Conservation (phyloP, 1,284 basidiomycete genomes). For the Apiotrichum domesticum region DNA sequence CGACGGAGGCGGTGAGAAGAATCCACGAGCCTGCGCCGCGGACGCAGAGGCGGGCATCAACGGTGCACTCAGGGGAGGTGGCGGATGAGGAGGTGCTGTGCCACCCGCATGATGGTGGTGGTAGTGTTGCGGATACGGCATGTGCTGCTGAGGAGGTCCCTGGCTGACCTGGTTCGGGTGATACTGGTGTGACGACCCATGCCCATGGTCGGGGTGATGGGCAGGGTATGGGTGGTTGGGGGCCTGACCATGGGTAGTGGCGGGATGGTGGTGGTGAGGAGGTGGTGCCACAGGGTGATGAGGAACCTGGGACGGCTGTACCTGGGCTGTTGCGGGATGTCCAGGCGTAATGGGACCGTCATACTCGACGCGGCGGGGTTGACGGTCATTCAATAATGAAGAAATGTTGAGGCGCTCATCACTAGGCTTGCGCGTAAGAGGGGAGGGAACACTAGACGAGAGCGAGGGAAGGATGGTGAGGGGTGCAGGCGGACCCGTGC, state of each 20-base stretch:
- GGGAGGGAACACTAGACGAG: not conserved
- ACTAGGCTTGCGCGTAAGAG: conserved; percentile 5
- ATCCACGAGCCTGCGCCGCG: not conserved
- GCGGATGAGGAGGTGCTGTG: not conserved
- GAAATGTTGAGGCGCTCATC: conserved; percentile 12
- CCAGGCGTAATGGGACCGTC: not conserved
- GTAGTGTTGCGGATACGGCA: conserved; percentile 9
- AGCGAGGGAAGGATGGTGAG: conserved; percentile 1
- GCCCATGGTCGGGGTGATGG: not conserved
- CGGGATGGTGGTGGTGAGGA: not conserved
- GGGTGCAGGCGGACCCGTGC: conserved; percentile 2
- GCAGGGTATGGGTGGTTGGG: not conserved
- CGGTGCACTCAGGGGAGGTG: not conserved
- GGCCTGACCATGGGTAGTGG: not conserved
- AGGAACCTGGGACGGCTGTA: not conserved
- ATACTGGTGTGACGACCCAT: not conserved
- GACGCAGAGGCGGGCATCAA: not conserved
- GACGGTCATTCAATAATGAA: conserved; percentile 6
- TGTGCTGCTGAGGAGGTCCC: not conserved
- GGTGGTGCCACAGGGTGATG: not conserved
- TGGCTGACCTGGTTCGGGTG: not conserved
- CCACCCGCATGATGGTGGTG: conserved; percentile 12
- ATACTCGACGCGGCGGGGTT: not conserved
- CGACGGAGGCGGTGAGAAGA: not conserved
- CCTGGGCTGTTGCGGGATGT: not conserved